Base-by-base conservation (phyloP, 2,329 filamentous ascomycete genomes). In the Daldinia sp. region DNA sequence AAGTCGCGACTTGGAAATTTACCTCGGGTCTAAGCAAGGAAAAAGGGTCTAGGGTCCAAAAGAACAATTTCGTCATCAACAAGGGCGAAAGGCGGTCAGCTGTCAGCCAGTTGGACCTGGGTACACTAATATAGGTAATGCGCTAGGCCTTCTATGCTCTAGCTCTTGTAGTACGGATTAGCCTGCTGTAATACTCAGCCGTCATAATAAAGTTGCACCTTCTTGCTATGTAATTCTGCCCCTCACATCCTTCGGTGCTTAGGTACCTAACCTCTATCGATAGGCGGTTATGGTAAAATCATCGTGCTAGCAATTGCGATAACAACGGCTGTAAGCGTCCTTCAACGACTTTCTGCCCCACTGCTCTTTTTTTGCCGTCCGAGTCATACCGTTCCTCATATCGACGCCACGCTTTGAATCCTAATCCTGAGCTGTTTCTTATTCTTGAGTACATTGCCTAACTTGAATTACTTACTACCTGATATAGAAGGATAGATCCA, bases 31-130 rank as follows among this genome's bases (percentile, higher is more conserved):
- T 54, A 54, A 46, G 9, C 35, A 23, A 35, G 51, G 35, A 50
- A 26, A n/a, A 37, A 35, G 51, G 35, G 50, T 39, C 39, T 54
- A 23, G 20, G 20, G 20, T 23, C 20, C 6, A 35, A 46, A 53
- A 58, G 44, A 39, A 23, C 51, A 41, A 50, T 69, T 67, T 69
- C 67, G 67, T 69, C 63, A 67, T 69, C 60, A 64, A 28, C 39
- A 18, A 35, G 13, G 18, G 18, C 28, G 7, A 30, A 35, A 35
- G 13, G 18, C 4, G 20, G 62, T 30, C 55, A 53, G 59, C 51
- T 37, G 67, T 28, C 50, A 6, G 55, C 35, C 67, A 69, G 54
- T 60, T 60, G 67, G 20, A 23, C 13, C n/a, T 54, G 2, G 15
- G 48, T 12, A 37, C 5, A 23, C 35, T 37, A 37, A 13, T 23